Conservation (phyloP, 2,329 filamentous ascomycete species). For the Apiospora phragmitis region DNA sequence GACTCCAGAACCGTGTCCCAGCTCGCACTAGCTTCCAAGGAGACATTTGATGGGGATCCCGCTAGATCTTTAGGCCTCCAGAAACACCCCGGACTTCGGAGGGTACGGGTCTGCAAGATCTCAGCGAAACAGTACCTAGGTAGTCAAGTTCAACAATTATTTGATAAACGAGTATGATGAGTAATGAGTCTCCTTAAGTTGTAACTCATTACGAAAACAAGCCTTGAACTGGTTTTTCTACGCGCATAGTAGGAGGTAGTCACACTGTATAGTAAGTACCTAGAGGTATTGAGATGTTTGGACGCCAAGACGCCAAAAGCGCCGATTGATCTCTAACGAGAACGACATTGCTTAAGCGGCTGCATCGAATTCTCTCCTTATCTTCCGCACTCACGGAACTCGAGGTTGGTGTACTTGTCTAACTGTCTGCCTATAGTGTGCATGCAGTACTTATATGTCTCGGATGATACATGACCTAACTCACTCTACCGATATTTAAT, state of each 20-base stretch:
- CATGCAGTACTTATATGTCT: neutral
- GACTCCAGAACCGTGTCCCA: neutral
- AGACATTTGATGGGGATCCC: constrained; percentile 1
- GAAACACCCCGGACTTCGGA: neutral
- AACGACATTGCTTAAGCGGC: neutral
- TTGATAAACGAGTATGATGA: neutral
- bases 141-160: no score
- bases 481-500: neutral
- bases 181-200: neutral
- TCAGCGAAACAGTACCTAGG: neutral
- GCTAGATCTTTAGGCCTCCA: neutral
- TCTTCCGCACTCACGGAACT: neutral
- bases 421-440: neutral
- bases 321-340: neutral
- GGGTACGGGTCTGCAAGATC: neutral
- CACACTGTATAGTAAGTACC: no score
- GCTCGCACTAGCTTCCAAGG: neutral
- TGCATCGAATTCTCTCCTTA: constrained; percentile 6
- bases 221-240: neutral
- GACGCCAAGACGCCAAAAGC: neutral
- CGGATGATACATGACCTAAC: neutral
- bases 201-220: neutral
- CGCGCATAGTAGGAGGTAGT: neutral
- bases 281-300: neutral
- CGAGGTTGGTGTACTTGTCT: neutral